Evolutionary conservation across 108 stramenopile species (phyloP), one percentile per base, ranked within the genome.

Genomic region (Cyclotella cryptica): DNA sequence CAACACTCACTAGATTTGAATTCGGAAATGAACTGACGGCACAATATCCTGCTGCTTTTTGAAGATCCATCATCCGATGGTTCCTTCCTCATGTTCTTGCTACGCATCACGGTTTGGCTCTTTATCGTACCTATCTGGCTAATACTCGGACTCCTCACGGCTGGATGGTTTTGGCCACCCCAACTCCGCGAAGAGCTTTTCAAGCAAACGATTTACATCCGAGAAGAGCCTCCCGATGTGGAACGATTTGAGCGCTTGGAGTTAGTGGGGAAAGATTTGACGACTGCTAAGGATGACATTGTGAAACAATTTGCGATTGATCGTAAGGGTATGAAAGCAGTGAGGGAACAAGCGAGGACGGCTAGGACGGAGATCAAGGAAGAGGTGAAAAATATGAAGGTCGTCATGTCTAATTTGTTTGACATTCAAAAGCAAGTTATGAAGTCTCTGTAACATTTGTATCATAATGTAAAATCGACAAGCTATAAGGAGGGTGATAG

Each of bases 111-210:
- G 4, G 46, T 87, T 10, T 81, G 85, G n/a, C 60, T 71, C n/a
- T 75, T 85, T 49, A 87, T 88, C n/a, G 69, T 92, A 24, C 93
- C 93, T 0, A 57, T 86, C 10, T 94, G 93, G 93, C 61, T 95
- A 3, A 57, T 87, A 5, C 17, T 83, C 5, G 93, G 93, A 41
- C 52, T 91, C 24, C 67, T 80, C 6, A 87, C 92, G 0, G 89
- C 82, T n/a, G 93, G 93, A 21, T 81, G 82, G 70, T 52, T 95
- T 41, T 95, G 93, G 93, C 93, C 93, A 21, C 92, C 93, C 17
- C 93, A 95, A 70, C 84, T 95, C 12, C 89, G 93, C n/a, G 92
- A 95, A 62, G 87, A 79, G 40, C 77, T 94, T 19, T 91, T 94
- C 67, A 87, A 88, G 30, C 90, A 92, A 71, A 87, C 72, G 51